Evolutionary conservation across 73 alveolate species (phyloP), one percentile per base, ranked within the genome.

Genomic region (Tetrahymena borealis): DNA sequence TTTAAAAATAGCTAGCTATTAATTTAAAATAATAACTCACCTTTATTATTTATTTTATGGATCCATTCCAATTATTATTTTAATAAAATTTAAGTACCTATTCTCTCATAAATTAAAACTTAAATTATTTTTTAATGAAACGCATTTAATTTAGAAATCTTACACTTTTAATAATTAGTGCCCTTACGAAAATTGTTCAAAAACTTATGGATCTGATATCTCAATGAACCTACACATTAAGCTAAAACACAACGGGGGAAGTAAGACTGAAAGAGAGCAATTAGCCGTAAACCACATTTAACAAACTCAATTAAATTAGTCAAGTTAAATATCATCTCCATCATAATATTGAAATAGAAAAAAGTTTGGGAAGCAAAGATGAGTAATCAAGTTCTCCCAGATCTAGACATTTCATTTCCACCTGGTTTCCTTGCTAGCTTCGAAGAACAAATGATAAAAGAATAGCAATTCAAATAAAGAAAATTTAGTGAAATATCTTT

Each of bases 191-290:
- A 95, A 96, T 40, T 96, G 98, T 90, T 97, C 96, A 32, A 96
- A 96, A 79, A 33, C 85, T 32, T 96, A 95, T 77, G 98, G 98
- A 40, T 94, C 97, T 40, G 98, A 96, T 78, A 97, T 96, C 20
- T 94, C 97, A 39, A 91, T 95, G 91, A 96, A 96, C 90, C 94
- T 96, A 13, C 98, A 96, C 94, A 96, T 96, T 37, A 96, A 96
- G 95, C 78, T 96, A 32, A 96, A 96, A 85, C 98, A 96, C 91
- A 94, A 93, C 78, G 98, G 98, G 28, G 97, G 98, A 36, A 96
- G 94, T 92, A 96, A 96, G 91, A 96, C 97, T 77, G 98, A 96
- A 39, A 40, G 97, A 78, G 97, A 96, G 41, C 95, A 94, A 91
- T 78, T 94, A 16, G 96, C 96, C 40, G 95, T 93, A 92, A 35